A percentile compares a stretch with the other conserved stretches of the same genome.
phyloP scores from a whole-genome alignment of 1,139 yeast species.

The Pichia sp. region DNA sequence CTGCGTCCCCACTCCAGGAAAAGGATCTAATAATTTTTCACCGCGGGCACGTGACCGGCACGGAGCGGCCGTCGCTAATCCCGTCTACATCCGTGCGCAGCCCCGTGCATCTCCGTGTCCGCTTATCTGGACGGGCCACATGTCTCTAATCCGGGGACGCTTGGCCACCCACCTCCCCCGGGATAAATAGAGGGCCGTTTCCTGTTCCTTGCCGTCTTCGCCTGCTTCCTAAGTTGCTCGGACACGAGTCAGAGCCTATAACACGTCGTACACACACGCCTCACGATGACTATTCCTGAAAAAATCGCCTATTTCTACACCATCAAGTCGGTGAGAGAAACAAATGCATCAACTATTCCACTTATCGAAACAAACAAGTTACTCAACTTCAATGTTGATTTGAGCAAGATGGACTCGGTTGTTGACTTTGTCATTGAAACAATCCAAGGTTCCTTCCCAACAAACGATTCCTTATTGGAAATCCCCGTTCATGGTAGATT shows the following conservation, averaged over 20 bases:
- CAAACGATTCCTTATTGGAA: slow-evolving; percentile 25
- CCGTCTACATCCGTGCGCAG: not conserved
- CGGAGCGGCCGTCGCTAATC: no score
- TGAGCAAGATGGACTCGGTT: slow-evolving; percentile 37
- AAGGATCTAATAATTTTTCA: no score
- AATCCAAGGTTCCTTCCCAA: slow-evolving; percentile 33
- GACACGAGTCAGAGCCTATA: no score
- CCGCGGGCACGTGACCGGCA: no score
- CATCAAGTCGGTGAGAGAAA: slow-evolving; percentile 52
- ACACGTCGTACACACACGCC: no score
- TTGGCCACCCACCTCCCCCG: no score
- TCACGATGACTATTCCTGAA: slow-evolving; percentile 13
- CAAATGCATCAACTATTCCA: slow-evolving; percentile 41
- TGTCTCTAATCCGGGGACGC: no score
- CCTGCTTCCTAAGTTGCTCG: not conserved
- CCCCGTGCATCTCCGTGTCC: not conserved
- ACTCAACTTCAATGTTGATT: slow-evolving; percentile 45
- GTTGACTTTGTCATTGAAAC: slow-evolving; percentile 43
- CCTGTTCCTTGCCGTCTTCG: not conserved
- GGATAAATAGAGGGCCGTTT: not conserved
- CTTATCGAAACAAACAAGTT: slow-evolving; percentile 37
- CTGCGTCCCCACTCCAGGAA: no score
- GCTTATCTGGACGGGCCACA: no score
- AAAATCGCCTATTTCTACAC: slow-evolving; percentile 38
- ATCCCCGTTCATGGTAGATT: slow-evolving; percentile 66